A percentile compares a stretch with the other conserved stretches of the same genome.
Conservation (phyloP, 495 filamentous ascomycete species). For the Astrothelium macrocarpum region DNA sequence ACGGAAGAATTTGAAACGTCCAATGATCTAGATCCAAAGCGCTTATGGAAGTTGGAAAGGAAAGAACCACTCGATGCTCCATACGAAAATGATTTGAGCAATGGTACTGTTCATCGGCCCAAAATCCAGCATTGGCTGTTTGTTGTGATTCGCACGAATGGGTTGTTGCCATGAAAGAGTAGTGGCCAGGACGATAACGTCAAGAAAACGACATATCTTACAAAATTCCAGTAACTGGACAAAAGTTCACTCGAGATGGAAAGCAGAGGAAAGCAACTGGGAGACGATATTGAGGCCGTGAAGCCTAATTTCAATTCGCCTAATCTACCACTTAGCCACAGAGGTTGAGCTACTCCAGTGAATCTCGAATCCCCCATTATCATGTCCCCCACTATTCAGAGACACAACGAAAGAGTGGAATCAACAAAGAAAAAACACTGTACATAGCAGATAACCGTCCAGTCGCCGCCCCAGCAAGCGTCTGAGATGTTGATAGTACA, state of each 20-base stretch:
- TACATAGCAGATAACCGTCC: not conserved
- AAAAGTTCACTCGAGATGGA: too few relatives aligned
- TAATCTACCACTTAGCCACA: not conserved
- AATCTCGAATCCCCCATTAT: not conserved
- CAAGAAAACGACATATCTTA: too few relatives aligned
- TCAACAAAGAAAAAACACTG: not conserved
- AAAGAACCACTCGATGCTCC: slow-evolving; percentile 21
- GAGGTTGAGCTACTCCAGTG: not conserved
- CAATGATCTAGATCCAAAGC: slow-evolving; percentile 12
- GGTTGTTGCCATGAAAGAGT: not conserved
- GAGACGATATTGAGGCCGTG: not conserved
- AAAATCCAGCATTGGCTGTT: slow-evolving; percentile 24
- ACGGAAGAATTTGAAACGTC: not conserved
- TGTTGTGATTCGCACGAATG: slow-evolving; percentile 5
- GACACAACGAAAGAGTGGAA: not conserved
- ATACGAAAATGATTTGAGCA: not conserved
- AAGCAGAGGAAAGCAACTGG: too few relatives aligned
- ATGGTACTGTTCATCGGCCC: slow-evolving; percentile 11
- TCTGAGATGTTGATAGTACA: not conserved
- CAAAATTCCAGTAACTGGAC: too few relatives aligned
- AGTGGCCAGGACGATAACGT: not conserved
- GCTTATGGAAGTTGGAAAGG: slow-evolving; percentile 17
- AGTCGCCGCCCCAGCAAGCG: not conserved
- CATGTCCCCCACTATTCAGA: not conserved
- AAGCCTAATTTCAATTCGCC: not conserved